These are phyloP conservation scores for Chiua virens DNA, from an alignment of 768 basidiomycete species.

Conservation along the genomic window DNA sequence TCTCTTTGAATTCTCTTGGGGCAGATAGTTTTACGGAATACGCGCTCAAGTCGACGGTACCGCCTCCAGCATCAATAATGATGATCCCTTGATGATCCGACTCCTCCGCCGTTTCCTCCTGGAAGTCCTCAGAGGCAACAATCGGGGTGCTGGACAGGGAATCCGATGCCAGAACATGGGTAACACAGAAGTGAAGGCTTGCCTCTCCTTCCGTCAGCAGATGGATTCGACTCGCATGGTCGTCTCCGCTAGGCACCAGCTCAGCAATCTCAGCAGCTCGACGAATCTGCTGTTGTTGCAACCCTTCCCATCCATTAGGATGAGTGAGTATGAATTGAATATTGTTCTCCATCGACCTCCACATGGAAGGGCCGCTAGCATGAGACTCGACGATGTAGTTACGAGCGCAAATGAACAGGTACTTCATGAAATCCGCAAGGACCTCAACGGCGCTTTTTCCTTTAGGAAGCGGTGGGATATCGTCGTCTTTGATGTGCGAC, in stretches of 20 bases:
- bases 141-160: slow-evolving; percentile 8
- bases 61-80: slow-evolving; percentile 47
- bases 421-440: slow-evolving; percentile 28
- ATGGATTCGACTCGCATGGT: slow-evolving; percentile 17
- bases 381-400: slow-evolving; percentile 24
- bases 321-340: slow-evolving; percentile 27
- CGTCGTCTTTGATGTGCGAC: slow-evolving; percentile 21
- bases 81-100: slow-evolving; percentile 37
- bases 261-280: slow-evolving; percentile 23
- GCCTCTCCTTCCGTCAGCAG: slow-evolving; percentile 29
- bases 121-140: not conserved
- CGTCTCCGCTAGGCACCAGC: slow-evolving; percentile 14
- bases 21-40: slow-evolving; percentile 28
- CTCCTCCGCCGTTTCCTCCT: not conserved
- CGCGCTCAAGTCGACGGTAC: slow-evolving; percentile 41
- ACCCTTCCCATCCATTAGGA: slow-evolving; percentile 33
- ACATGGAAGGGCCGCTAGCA: slow-evolving; percentile 26
- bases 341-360: slow-evolving; percentile 18
- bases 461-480: slow-evolving; percentile 22
- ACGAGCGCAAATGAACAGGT: slow-evolving; percentile 23
- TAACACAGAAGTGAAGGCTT: slow-evolving; percentile 37
- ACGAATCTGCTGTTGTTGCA: slow-evolving; percentile 28
- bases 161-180: slow-evolving; percentile 39
- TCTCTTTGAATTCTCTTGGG: slow-evolving; percentile 31
- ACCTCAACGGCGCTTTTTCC: slow-evolving; percentile 20